Base-by-base conservation (phyloP, 768 basidiomycete genomes). In the Ramaria sp. region DNA sequence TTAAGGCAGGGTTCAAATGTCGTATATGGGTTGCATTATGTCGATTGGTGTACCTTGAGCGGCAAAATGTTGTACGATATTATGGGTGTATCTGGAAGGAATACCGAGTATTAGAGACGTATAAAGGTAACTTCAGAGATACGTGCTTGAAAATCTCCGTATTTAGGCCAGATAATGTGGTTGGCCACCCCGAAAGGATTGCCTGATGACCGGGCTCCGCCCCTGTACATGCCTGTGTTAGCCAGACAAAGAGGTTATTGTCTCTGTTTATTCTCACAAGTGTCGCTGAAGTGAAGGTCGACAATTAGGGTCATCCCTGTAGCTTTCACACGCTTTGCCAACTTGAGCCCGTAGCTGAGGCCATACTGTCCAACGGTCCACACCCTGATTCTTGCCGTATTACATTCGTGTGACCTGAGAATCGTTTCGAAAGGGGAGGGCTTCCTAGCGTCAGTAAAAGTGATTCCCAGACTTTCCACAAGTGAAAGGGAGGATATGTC, bases 251-350 rank as follows among this genome's bases (percentile, higher is more conserved):
- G 20, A 27, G 19, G 41, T 1, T 24, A 27, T 43, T n/a, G 13
- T 4, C n/a, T 17, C 7, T 5, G 27, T 24, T 9, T 17, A 31
- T 38, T 69, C 74, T 30, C 59, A 80, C 80, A 80, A n/a, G 77
- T 82, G 62, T 84, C 82, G 63, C 80, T 82, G 64, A 76, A 83
- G 61, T 84, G 82, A 47, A 83, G 64, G 61, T 84, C 81, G 10
- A 84, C 69, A 42, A 76, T 64, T 13, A 84, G 62, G 11, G 70
- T 69, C 78, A 83, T 74, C 11, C 81, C 81, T 11, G 78, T 79
- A 11, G 78, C 79, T 43, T 71, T 73, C 46, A 78, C 76, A 10
- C 82, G 70, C 66, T 80, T 80, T 5, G 76, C 81, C 41, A 83
- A 67, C 0, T 72, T 71, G 22, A 84, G 69, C 0, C 73, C 81